A percentile compares a stretch with the other conserved stretches of the same genome.
Evolutionary conservation across 1,139 yeast species (phyloP).

Genomic region (Blastobotrys persicus): DNA sequence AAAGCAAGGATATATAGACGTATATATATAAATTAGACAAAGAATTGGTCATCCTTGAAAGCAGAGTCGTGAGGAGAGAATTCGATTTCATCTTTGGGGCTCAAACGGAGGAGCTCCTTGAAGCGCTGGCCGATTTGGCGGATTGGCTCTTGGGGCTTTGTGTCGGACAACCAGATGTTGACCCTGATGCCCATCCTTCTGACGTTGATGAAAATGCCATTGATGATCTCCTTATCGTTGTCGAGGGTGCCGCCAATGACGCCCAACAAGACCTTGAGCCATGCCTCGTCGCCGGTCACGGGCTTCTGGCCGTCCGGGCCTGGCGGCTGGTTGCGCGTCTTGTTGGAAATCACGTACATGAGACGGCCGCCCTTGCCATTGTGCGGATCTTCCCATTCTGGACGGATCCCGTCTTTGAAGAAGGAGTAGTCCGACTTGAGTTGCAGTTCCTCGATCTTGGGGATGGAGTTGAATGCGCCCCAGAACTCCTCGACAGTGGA

Average conservation of each 20-base stretch:
- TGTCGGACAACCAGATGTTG: conserved; percentile 84
- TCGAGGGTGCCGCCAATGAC: conserved; percentile 96
- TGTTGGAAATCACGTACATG: conserved; percentile 12
- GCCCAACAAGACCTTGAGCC: conserved; percentile 88
- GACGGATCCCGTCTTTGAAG: conserved; percentile 91
- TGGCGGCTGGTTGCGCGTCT: neutral
- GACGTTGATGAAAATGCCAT: conserved; percentile 89
- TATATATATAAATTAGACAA: conserved; percentile 4
- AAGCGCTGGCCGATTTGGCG: conserved; percentile 66
- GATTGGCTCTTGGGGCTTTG: conserved; percentile 54
- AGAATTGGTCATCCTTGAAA: conserved; percentile 2
- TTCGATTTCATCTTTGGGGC: conserved; percentile 69
- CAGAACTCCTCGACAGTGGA: conserved; percentile 96
- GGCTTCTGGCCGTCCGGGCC: conserved; percentile 36
- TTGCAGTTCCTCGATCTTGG: conserved; percentile 89
- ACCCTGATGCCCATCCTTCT: conserved; percentile 82
- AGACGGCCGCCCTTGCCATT: conserved; percentile 87
- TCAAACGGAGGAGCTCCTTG: conserved; percentile 71
- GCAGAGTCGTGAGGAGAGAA: conserved; percentile 55
- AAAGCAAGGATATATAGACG: no score
- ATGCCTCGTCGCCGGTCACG: conserved; percentile 76
- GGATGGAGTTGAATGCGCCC: conserved; percentile 96
- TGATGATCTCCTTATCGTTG: conserved; percentile 79
- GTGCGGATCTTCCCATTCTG: conserved; percentile 96
- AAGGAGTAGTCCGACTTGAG: conserved; percentile 91